A percentile compares a stretch with the other conserved stretches of the same genome.
Evolutionary conservation across 768 basidiomycete species (phyloP).

Genomic region (Mycena kentingensis): DNA sequence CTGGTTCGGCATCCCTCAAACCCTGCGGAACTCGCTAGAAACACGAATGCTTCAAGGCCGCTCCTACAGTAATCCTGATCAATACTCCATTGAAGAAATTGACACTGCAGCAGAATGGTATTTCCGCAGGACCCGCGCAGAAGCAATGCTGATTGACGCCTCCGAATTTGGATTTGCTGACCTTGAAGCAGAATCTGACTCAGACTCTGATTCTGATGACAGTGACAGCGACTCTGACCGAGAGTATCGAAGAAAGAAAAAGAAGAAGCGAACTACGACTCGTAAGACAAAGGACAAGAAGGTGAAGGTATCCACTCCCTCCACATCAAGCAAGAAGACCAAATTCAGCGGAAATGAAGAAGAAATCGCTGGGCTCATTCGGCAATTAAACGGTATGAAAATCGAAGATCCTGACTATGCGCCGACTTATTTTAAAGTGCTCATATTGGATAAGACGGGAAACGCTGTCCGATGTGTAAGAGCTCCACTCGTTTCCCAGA

Average conservation of each 20-base stretch:
- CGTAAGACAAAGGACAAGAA: neutral
- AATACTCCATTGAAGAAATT: too few relatives aligned
- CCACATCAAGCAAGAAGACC: neutral
- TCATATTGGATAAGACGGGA: conserved; percentile 9
- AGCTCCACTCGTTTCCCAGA: neutral
- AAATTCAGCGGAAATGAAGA: neutral
- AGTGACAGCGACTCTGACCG: too few relatives aligned
- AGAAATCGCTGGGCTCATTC: conserved; percentile 13
- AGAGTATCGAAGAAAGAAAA: conserved; percentile 7
- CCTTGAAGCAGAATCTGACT: too few relatives aligned
- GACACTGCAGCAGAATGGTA: too few relatives aligned
- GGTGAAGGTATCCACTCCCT: neutral
- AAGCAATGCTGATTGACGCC: too few relatives aligned
- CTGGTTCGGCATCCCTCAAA: too few relatives aligned
- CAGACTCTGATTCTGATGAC: conserved; percentile 5
- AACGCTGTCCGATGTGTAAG: conserved; percentile 1
- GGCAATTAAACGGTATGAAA: conserved; percentile 14
- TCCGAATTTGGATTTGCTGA: too few relatives aligned
- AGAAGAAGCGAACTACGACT: neutral
- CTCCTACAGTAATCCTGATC: too few relatives aligned
- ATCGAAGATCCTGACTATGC: conserved; percentile 18
- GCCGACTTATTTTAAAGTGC: conserved; percentile 8
- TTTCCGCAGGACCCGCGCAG: too few relatives aligned
- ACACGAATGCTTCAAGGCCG: too few relatives aligned
- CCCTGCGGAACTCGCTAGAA: too few relatives aligned